Evolutionary conservation across 495 filamentous ascomycete species (phyloP).

Genomic region (Penicillium mononematosum): DNA sequence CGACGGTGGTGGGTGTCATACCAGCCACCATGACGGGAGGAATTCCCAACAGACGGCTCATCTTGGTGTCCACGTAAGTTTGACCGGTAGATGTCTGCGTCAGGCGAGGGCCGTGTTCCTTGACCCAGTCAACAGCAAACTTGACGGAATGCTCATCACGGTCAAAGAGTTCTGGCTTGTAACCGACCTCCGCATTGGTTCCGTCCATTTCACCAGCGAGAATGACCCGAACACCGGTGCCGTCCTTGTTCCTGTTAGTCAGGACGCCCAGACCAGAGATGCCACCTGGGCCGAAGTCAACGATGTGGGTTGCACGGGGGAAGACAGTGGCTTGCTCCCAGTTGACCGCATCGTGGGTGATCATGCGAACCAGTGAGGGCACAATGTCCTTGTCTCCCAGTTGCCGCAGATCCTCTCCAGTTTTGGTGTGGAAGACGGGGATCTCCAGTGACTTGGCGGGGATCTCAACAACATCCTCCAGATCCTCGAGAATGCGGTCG

Average conservation of each 20-base stretch:
- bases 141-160: slow-evolving; percentile 92
- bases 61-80: slow-evolving; percentile 95
- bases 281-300: slow-evolving; percentile 95
- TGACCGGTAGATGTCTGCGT: slow-evolving; percentile 82
- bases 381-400: slow-evolving; percentile 66
- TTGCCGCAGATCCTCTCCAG: slow-evolving; percentile 75
- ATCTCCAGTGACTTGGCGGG: slow-evolving; percentile 66
- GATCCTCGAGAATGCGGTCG: slow-evolving; percentile 76
- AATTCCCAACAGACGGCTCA: slow-evolving; percentile 87
- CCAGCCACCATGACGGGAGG: slow-evolving; percentile 91
- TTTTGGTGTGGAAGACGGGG: slow-evolving; percentile 84
- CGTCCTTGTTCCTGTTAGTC: slow-evolving; percentile 97
- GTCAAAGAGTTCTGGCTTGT: slow-evolving; percentile 96
- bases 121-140: slow-evolving; percentile 97
- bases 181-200: slow-evolving; percentile 85
- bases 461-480: slow-evolving; percentile 77
- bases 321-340: slow-evolving; percentile 95
- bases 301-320: slow-evolving; percentile 82
- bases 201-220: slow-evolving; percentile 89
- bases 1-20: slow-evolving; percentile 93
- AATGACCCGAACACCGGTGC: slow-evolving; percentile 92
- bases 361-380: slow-evolving; percentile 82
- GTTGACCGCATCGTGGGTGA: slow-evolving; percentile 85
- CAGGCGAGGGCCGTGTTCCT: slow-evolving; percentile 85
- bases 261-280: slow-evolving; percentile 95